Base-by-base conservation (phyloP, 345 rosid genomes). In the Salix koriyanagi region DNA sequence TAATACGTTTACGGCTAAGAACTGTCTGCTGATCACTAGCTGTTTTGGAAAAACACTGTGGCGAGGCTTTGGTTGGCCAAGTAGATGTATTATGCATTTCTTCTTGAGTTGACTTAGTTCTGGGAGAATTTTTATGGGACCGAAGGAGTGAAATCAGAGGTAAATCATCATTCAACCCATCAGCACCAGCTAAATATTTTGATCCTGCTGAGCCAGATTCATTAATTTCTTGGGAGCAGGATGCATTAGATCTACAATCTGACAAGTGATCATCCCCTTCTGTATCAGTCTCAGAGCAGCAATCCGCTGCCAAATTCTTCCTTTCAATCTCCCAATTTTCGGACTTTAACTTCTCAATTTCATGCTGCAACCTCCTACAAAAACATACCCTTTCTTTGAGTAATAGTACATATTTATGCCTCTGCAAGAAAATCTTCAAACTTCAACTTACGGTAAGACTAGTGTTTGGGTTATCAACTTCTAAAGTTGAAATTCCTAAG, bases 211-310 rank as follows among this genome's bases (percentile, higher is more conserved):
- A 81, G 79, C 69, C 79, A 70, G 90, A 84, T 79, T 82, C 85
- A 72, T 74, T 83, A n/a, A 48, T 77, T 48, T 77, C 73, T 21
- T 83, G 83, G 75, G 87, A 83, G 82, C 72, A 70, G 68, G 81
- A 73, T 76, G 81, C 81, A 79, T 69, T 76, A 76, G 84, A 67
- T 85, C 69, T 82, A 80, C 77, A 73, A 79, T 82, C 88, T 54
- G 86, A 84, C 71, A 75, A 76, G 78, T 80, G 73, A 74, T 78
- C 87, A 75, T 84, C 89, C 72, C 82, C 94, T 81, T 91, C 98
- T 37, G 98, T 90, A 75, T 96, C 97, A 52, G 97, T 93, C 82
- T 96, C 99, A 75, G 93, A 87, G 86, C 94, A 93, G 84, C 85
- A 85, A 72, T 91, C 97, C 37, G 41, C 76, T 60, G 82, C 76